Percentiles rank a stretch among this genome's conserved stretches.
Conservation (phyloP, 2,329 filamentous ascomycete species). For the Lasiodiplodia gonubiensis region DNA sequence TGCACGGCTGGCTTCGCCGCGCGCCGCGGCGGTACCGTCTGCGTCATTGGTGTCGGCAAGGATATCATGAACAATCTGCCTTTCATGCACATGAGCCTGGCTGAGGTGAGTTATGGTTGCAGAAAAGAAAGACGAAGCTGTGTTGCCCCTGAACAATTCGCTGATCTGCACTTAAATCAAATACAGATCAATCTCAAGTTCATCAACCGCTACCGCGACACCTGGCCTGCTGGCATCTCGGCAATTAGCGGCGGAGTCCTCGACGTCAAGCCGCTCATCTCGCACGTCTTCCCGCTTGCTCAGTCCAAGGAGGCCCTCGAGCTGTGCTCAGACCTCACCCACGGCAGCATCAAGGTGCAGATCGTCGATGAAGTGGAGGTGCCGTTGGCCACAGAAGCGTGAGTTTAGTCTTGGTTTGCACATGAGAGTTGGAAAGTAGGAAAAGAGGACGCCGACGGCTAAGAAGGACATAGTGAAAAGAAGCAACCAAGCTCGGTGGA, state of each 20-base stretch:
- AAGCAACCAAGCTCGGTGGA: background rate
- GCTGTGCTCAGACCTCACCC: conserved; percentile 57
- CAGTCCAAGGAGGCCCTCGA: conserved; percentile 64
- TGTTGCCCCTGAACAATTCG: background rate
- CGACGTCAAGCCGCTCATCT: conserved; percentile 66
- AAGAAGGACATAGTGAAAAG: background rate
- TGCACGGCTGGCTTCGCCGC: conserved; percentile 63
- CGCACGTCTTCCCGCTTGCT: conserved; percentile 68
- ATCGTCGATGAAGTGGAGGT: conserved; percentile 56
- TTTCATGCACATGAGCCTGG: conserved; percentile 69
- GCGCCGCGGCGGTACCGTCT: conserved; percentile 64
- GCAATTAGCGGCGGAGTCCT: conserved; percentile 65
- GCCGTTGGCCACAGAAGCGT: background rate
- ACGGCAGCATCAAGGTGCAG: conserved; percentile 66
- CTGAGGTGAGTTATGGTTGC: conserved; percentile 54
- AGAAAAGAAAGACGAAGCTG: background rate
- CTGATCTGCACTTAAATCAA: background rate
- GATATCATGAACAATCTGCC: conserved; percentile 68
- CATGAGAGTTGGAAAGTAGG: background rate
- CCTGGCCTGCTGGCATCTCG: conserved; percentile 70
- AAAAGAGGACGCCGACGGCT: background rate
- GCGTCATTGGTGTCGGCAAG: conserved; percentile 69
- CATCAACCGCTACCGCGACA: conserved; percentile 73
- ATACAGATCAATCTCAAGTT: conserved; percentile 68
- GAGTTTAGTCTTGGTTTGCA: no score